Evolutionary conservation across 179 eudicot genomes (phyloP).

Genomic region (Corrigiola litoralis): DNA sequence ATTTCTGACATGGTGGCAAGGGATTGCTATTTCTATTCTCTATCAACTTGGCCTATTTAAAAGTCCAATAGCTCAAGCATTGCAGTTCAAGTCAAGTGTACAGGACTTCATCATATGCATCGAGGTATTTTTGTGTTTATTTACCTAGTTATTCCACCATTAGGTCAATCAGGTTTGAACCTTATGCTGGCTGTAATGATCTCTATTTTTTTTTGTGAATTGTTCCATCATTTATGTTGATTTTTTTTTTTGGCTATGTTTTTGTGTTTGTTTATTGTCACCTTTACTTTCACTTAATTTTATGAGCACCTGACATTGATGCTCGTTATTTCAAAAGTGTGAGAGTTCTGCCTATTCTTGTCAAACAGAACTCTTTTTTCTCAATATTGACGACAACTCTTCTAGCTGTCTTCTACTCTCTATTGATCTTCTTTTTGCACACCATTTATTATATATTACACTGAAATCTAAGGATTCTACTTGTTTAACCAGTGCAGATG

Average conservation of each 20-base stretch:
- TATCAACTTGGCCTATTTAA: slow-evolving; percentile 71
- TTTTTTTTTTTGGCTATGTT: no score
- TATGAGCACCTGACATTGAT: no score
- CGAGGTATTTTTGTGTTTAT: slow-evolving; percentile 64
- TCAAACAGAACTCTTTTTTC: no score
- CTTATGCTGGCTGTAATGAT: neutral
- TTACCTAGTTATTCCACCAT: neutral
- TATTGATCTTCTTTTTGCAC: neutral
- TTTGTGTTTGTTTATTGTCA: no score
- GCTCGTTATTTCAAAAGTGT: no score
- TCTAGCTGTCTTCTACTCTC: neutral
- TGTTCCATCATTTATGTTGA: no score
- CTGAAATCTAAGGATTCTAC: slow-evolving; percentile 36
- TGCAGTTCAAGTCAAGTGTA: slow-evolving; percentile 85
- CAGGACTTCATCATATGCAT: slow-evolving; percentile 96
- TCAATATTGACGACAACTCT: no score
- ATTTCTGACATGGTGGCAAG: slow-evolving; percentile 99
- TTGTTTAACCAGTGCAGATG: slow-evolving; percentile 83
- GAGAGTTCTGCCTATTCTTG: no score
- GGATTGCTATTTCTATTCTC: slow-evolving; percentile 80
- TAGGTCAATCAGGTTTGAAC: neutral
- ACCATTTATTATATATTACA: neutral
- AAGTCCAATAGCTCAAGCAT: slow-evolving; percentile 89
- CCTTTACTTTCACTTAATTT: no score
- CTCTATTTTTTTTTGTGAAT: no score